phyloP scores from a whole-genome alignment of 1,284 basidiomycete genomes.

The Heterobasidion parviporum region DNA sequence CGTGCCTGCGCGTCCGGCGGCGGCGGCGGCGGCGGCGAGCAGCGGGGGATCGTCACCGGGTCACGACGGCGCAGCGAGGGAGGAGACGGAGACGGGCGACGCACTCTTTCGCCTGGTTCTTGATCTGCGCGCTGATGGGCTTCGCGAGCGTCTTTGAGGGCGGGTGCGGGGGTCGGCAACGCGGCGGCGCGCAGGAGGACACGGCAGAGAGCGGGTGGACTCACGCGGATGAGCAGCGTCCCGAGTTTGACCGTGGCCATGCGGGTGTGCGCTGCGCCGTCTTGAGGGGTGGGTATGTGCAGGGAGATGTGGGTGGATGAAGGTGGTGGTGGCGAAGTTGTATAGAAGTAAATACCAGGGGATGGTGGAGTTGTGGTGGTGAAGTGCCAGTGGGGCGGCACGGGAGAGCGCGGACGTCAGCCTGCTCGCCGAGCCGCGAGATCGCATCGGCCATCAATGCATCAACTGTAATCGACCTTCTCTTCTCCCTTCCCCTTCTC shows the following conservation, averaged over 20 bases:
- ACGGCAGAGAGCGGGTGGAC: background rate
- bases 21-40: background rate
- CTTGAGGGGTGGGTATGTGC: too few species aligned
- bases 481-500: too few species aligned
- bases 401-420: background rate
- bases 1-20: conserved; percentile 45
- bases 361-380: background rate
- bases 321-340: background rate
- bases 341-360: too few species aligned
- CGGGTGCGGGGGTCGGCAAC: background rate
- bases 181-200: background rate
- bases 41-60: background rate
- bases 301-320: background rate
- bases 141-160: conserved; percentile 12
- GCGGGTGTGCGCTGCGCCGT: background rate
- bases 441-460: too few species aligned
- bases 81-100: background rate
- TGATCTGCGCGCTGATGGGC: conserved; percentile 11
- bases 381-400: background rate
- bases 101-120: conserved; percentile 12
- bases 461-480: too few species aligned
- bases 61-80: background rate
- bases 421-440: too few species aligned
- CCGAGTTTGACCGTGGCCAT: conserved; percentile 14
- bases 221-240: conserved; percentile 13